Conservation (phyloP, 2,329 filamentous ascomycete genomes). For the Penicillium sp. region DNA sequence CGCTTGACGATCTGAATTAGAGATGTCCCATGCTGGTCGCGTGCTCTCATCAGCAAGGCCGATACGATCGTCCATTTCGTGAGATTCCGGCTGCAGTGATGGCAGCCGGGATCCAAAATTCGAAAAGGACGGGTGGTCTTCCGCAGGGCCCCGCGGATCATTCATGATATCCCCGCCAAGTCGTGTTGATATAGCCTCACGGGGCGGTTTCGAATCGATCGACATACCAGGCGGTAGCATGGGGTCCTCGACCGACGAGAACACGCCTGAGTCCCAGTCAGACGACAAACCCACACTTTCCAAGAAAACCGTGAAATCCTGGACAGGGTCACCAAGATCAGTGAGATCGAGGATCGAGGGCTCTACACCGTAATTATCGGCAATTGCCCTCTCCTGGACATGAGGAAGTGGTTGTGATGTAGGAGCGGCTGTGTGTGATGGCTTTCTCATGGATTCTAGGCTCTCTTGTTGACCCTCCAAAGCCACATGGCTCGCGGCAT, state of each 20-base stretch:
- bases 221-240: slow-evolving; percentile 37
- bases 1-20: slow-evolving; percentile 45
- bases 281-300: slow-evolving; percentile 50
- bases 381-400: slow-evolving; percentile 38
- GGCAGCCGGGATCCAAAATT: slow-evolving; percentile 49
- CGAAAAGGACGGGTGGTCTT: slow-evolving; percentile 47
- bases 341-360: slow-evolving; percentile 47
- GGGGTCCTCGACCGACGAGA: slow-evolving; percentile 42
- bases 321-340: slow-evolving; percentile 48
- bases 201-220: slow-evolving; percentile 36
- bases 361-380: slow-evolving; percentile 44
- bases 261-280: slow-evolving; percentile 50
- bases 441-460: slow-evolving; percentile 38
- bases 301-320: slow-evolving; percentile 49
- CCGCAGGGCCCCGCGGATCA: slow-evolving; percentile 37
- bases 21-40: slow-evolving; percentile 47
- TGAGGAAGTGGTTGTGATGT: slow-evolving; percentile 35
- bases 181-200: slow-evolving; percentile 32
- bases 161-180: slow-evolving; percentile 40
- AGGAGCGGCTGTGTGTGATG: slow-evolving; percentile 31
- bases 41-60: slow-evolving; percentile 43
- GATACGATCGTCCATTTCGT: slow-evolving; percentile 44
- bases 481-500: slow-evolving; percentile 50
- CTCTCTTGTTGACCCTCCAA: slow-evolving; percentile 46
- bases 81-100: slow-evolving; percentile 47